Evolutionary conservation across 495 filamentous ascomycete genomes (phyloP).

Genomic region (Xylaria intraflava): DNA sequence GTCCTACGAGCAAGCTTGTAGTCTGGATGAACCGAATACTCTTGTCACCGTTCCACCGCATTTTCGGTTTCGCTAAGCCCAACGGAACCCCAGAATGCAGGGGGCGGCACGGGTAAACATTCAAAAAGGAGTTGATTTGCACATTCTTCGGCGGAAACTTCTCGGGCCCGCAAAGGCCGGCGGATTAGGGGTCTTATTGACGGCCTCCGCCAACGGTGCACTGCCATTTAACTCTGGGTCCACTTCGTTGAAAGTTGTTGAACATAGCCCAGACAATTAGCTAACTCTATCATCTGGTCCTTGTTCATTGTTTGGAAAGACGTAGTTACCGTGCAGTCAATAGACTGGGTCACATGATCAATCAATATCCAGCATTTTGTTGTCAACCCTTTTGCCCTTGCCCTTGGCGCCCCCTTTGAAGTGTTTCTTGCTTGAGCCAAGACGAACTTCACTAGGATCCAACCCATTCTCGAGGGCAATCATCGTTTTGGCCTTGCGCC

Average conservation of each 20-base stretch:
- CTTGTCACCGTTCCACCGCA: too few relatives aligned
- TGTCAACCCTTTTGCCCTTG: constrained; percentile 45
- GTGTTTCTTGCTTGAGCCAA: constrained; percentile 79
- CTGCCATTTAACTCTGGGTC: neutral
- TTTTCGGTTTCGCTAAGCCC: too few relatives aligned
- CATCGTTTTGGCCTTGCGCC: constrained; percentile 79
- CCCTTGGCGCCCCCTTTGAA: constrained; percentile 71
- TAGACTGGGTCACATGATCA: neutral
- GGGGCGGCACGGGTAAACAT: too few relatives aligned
- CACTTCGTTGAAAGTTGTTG: neutral
- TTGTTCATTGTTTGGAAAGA: neutral
- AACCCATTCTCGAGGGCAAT: constrained; percentile 77
- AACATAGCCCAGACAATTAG: neutral
- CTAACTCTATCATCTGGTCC: neutral
- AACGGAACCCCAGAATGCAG: too few relatives aligned
- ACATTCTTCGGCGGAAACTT: too few relatives aligned
- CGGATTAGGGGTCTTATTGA: neutral
- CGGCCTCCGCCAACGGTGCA: neutral
- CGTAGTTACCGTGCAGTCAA: neutral
- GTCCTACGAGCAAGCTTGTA: too few relatives aligned
- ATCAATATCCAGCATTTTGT: constrained; percentile 23
- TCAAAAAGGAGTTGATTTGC: too few relatives aligned
- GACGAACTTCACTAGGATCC: constrained; percentile 72
- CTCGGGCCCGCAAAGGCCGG: too few relatives aligned
- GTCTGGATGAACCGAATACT: too few relatives aligned